Evolutionary conservation across 2,329 filamentous ascomycete genomes (phyloP).

Genomic region (Aspergillus costaricaensis): DNA sequence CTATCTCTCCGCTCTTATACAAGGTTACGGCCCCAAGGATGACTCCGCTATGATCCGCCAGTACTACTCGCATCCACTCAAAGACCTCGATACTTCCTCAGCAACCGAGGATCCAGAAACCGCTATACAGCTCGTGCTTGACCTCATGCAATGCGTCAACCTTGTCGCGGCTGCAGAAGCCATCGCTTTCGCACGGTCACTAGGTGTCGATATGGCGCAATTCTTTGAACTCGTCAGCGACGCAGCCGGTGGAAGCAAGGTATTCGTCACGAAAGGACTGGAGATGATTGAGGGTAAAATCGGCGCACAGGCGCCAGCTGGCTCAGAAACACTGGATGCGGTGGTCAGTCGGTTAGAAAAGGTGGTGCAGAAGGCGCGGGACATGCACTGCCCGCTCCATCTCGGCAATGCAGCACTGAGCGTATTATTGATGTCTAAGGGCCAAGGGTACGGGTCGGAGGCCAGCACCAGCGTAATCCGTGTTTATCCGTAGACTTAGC

Average conservation of each 20-base stretch:
- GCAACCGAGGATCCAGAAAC: slow-evolving; percentile 36
- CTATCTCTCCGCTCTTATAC: slow-evolving; percentile 61
- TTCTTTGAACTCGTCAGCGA: slow-evolving; percentile 52
- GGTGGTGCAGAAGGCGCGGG: slow-evolving; percentile 46
- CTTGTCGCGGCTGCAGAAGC: slow-evolving; percentile 53
- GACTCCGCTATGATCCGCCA: slow-evolving; percentile 60
- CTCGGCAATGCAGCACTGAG: slow-evolving; percentile 41
- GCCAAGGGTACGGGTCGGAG: slow-evolving; percentile 33
- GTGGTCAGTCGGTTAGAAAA: slow-evolving; percentile 42
- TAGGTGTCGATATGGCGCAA: slow-evolving; percentile 48
- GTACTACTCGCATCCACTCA: slow-evolving; percentile 48
- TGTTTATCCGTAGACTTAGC: slow-evolving; percentile 27
- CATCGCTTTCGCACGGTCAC: slow-evolving; percentile 49
- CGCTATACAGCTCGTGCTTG: slow-evolving; percentile 44
- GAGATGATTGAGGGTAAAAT: slow-evolving; percentile 40
- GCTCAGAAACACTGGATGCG: slow-evolving; percentile 40
- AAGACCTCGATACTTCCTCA: slow-evolving; percentile 36
- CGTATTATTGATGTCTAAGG: slow-evolving; percentile 35
- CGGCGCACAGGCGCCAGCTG: slow-evolving; percentile 28
- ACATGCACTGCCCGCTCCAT: slow-evolving; percentile 42
- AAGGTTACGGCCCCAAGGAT: slow-evolving; percentile 58
- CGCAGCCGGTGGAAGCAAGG: slow-evolving; percentile 50
- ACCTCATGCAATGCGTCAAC: slow-evolving; percentile 51
- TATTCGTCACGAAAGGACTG: slow-evolving; percentile 44
- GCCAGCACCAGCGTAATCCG: slow-evolving; percentile 37